Evolutionary conservation across 371 early-diverging fungal genomes (phyloP).

Genomic region (Blakeslea trispora): DNA sequence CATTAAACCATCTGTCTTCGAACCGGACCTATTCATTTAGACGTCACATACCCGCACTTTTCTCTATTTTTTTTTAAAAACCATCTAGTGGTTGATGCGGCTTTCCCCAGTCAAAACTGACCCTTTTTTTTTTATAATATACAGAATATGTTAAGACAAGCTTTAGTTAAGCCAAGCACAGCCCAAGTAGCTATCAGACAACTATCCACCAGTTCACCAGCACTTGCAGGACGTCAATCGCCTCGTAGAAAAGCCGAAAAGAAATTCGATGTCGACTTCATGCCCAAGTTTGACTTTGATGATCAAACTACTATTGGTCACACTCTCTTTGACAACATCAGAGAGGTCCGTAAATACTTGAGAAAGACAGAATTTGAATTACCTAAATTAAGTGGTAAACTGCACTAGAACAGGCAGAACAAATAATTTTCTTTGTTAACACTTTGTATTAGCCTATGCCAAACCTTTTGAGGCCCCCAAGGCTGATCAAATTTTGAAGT

Average conservation of each 20-base stretch:
- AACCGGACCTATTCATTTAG: not conserved
- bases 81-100: no score
- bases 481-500: conserved; percentile 53
- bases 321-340: conserved; percentile 56
- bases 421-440: not conserved
- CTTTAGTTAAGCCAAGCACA: not conserved
- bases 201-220: conserved; percentile 34
- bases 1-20: not conserved
- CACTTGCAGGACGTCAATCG: conserved; percentile 41
- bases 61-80: no score
- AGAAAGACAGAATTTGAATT: conserved; percentile 66
- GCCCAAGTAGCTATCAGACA: conserved; percentile 13
- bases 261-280: conserved; percentile 52
- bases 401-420: not conserved
- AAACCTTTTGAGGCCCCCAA: conserved; percentile 63
- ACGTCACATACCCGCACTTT: not conserved
- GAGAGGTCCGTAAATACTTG: conserved; percentile 65
- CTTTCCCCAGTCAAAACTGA: not conserved
- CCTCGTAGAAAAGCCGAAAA: conserved; percentile 45
- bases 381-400: conserved; percentile 63
- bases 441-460: conserved; percentile 46
- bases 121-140: conserved; percentile 8
- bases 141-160: conserved; percentile 14
- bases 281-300: conserved; percentile 62
- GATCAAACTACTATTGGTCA: conserved; percentile 64